A percentile compares a stretch with the other conserved stretches of the same genome.
Conservation (phyloP, 2,329 filamentous ascomycete species). For the Plectosphaerella plurivora region DNA sequence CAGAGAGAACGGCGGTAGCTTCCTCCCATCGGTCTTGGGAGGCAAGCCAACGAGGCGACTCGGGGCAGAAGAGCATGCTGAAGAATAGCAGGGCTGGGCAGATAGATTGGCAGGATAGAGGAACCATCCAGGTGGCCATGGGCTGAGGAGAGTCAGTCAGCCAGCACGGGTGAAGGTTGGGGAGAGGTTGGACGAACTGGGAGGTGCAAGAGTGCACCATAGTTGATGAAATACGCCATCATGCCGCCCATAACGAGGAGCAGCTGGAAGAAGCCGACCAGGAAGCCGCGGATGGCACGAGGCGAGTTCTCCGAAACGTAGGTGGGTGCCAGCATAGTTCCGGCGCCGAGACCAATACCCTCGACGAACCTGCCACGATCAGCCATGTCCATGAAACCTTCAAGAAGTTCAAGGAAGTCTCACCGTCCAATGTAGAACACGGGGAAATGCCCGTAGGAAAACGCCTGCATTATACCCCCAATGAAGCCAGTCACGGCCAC, state of each 20-base stretch:
- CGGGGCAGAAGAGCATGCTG: conserved; percentile 40
- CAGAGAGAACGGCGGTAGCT: conserved; percentile 24
- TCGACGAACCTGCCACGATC: conserved; percentile 36
- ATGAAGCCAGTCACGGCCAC: conserved; percentile 21
- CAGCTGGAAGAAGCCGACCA: conserved; percentile 58
- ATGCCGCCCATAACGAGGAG: conserved; percentile 49
- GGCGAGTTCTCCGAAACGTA: conserved; percentile 59
- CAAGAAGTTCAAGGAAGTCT: neutral
- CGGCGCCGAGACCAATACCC: conserved; percentile 45
- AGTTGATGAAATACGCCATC: conserved; percentile 51
- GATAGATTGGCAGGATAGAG: conserved; percentile 51
- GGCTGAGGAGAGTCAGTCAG: neutral
- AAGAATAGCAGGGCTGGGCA: conserved; percentile 48
- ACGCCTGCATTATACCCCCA: conserved; percentile 24
- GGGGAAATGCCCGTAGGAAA: conserved; percentile 21
- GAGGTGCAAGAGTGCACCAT: conserved; percentile 39
- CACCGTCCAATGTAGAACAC: conserved; percentile 23
- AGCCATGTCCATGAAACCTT: neutral
- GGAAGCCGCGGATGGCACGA: conserved; percentile 52
- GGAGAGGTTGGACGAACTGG: neutral
- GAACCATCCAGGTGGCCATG: conserved; percentile 44
- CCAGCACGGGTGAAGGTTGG: no score
- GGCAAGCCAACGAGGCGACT: conserved; percentile 36
- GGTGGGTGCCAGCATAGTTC: conserved; percentile 54
- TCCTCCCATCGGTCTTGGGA: conserved; percentile 26